Conservation (phyloP, 768 basidiomycete species). For the Porpolomopsis calyptriformis region DNA sequence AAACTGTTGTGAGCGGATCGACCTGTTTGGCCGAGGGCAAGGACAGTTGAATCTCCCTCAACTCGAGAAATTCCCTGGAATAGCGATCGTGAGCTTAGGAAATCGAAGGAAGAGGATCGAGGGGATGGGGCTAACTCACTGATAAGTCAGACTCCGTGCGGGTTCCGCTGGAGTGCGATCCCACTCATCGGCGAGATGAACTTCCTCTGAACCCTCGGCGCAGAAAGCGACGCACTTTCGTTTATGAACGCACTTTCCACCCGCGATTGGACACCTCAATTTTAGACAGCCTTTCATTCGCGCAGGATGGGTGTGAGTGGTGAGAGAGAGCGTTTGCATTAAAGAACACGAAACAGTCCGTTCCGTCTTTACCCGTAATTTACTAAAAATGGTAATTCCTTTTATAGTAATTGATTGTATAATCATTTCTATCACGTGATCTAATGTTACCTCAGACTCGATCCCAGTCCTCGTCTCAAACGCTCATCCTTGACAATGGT, state of each 20-base stretch:
- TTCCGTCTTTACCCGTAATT: background rate
- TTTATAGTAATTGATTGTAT: too few species aligned
- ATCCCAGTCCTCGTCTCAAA: too few species aligned
- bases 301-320: too few species aligned
- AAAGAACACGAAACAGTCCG: background rate
- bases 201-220: conserved; percentile 41
- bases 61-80: conserved; percentile 51
- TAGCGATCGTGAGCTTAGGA: conserved; percentile 4
- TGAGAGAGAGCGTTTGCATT: too few species aligned
- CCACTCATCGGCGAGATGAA: conserved; percentile 67
- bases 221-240: conserved; percentile 59
- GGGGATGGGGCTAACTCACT: conserved; percentile 35
- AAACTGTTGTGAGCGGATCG: background rate
- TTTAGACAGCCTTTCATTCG: conserved; percentile 10
- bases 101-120: background rate
- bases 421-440: too few species aligned
- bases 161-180: conserved; percentile 65
- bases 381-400: too few species aligned
- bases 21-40: conserved; percentile 26
- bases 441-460: too few species aligned
- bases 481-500: too few species aligned
- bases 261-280: conserved; percentile 9
- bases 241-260: conserved; percentile 8
- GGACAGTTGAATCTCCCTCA: conserved; percentile 58
- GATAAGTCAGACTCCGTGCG: conserved; percentile 49